Evolutionary conservation across 257 asterid species (phyloP), one percentile per base, ranked within the genome.

Genomic region (Pogostemon cablin): DNA sequence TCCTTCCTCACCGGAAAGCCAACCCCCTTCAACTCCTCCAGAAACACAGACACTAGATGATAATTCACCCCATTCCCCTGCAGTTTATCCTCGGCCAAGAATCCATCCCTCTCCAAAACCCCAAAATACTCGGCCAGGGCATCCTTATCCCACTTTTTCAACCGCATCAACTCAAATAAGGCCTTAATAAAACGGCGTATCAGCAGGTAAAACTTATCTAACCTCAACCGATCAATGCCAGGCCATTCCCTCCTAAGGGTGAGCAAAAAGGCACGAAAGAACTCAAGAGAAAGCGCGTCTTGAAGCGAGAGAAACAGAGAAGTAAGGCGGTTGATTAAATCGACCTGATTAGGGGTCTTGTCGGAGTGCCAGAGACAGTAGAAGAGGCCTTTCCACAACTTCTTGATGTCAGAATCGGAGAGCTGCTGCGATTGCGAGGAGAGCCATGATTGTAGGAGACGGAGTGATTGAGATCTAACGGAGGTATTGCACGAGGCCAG

Each of bases 341-440:
- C 79, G 50, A 90, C 72, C 84, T 95, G 98, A 69, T 91, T 88
- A 6, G 84, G 92, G 44, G 93, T 72, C 81, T 91, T 95, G 75
- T 91, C 98, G 9, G 95, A 77, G 78, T 91, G 99, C 98, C 99
- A 91, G 8, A 95, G 77, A 77, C 96, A 91, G 76, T 91, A 95
- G 54, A 95, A 95, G 4, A 95, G 89, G 4, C 97, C 97, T 38
- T 95, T 95, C 99, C 99, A 91, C 2, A 95, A 76, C 85, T 87
- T 91, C 76, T 79, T 84, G 80, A 91, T 77, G 60, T 95, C 97
- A 59, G 82, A 78, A 4, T 93, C 90, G 12, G 90, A 57, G 41
- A 91, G 79, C 67, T 78, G 75, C 40, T 72, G 78, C 11, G 90
- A 41, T 41, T 86, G 79, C 0, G 89, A 62, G 8, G 78, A 71